A percentile compares a stretch with the other conserved stretches of the same genome.
Evolutionary conservation across 108 stramenopile genomes (phyloP).

Genomic region (Cyclotella cryptica): DNA sequence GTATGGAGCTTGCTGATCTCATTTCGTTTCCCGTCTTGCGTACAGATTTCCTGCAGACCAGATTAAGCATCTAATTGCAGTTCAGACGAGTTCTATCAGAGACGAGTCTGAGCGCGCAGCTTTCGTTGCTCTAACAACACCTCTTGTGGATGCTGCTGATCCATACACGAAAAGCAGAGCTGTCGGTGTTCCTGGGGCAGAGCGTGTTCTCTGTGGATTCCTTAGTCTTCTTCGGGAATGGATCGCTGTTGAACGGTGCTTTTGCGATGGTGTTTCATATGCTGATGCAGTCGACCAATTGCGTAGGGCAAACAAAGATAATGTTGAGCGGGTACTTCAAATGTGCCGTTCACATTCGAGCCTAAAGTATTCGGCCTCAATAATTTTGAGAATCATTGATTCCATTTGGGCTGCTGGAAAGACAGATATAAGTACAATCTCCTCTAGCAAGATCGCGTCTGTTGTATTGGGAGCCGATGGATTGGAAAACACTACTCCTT

Average conservation of each 20-base stretch:
- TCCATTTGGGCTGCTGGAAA: conserved; percentile 85
- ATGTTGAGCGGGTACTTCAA: conserved; percentile 69
- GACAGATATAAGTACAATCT: conserved; percentile 48
- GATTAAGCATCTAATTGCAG: conserved; percentile 64
- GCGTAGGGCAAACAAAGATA: conserved; percentile 80
- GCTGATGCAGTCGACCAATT: conserved; percentile 91
- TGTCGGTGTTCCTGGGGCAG: conserved; percentile 75
- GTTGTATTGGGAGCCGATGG: conserved; percentile 80
- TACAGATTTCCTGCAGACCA: conserved; percentile 81
- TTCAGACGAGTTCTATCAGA: conserved; percentile 49
- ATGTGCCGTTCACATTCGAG: conserved; percentile 89
- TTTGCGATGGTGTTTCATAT: conserved; percentile 86
- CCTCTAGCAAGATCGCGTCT: conserved; percentile 59
- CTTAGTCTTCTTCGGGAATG: conserved; percentile 79
- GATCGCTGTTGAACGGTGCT: conserved; percentile 88
- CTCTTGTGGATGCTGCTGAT: conserved; percentile 67
- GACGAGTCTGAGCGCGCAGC: conserved; percentile 70
- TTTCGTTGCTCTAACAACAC: conserved; percentile 71
- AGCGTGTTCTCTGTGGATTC: conserved; percentile 74
- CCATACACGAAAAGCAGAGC: conserved; percentile 80
- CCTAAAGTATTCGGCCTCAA: conserved; percentile 73
- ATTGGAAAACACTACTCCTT: conserved; percentile 78
- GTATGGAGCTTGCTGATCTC: background rate
- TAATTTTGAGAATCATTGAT: conserved; percentile 82
- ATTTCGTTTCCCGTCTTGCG: background rate